These are phyloP conservation scores for Apiosordaria backusii DNA, from an alignment of 495 filamentous ascomycete species.

Conservation along the genomic window DNA sequence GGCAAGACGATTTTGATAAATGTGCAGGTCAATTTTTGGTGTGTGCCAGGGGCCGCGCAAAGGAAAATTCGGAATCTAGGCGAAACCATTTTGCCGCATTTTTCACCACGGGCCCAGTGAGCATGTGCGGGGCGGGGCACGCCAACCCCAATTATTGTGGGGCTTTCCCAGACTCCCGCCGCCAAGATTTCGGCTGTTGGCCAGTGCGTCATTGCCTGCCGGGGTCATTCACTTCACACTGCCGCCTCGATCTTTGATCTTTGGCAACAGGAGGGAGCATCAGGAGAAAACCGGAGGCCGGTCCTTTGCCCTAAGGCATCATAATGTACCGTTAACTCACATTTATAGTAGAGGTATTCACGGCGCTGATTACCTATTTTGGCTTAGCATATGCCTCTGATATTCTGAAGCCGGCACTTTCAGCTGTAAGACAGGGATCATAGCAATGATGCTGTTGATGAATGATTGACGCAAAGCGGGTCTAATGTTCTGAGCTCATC, in stretches of 20 bases:
- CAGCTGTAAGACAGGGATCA: background rate
- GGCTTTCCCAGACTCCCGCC: background rate
- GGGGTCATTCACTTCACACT: background rate
- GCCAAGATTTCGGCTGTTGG: background rate
- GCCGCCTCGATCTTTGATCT: background rate
- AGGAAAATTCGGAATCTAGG: slow-evolving; percentile 24
- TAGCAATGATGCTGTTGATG: background rate
- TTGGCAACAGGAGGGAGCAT: background rate
- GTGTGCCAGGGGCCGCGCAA: slow-evolving; percentile 21
- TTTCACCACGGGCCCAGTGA: background rate
- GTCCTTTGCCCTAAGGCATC: background rate
- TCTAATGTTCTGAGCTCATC: background rate
- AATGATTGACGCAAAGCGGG: background rate
- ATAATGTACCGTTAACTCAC: background rate
- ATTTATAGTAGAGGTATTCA: background rate
- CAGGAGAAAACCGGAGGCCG: background rate
- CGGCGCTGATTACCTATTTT: slow-evolving; percentile 19
- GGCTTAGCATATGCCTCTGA: slow-evolving; percentile 2
- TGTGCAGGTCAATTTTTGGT: slow-evolving; percentile 31
- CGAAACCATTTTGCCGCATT: slow-evolving; percentile 31
- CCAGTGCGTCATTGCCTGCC: slow-evolving; percentile 2
- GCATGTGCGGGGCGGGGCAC: slow-evolving; percentile 15
- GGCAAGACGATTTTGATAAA: slow-evolving; percentile 33
- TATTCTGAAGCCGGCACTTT: background rate
- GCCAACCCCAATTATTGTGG: slow-evolving; percentile 2